Evolutionary conservation across 371 early-diverging fungal species (phyloP).

Genomic region (Zopfochytrium polystomum): DNA sequence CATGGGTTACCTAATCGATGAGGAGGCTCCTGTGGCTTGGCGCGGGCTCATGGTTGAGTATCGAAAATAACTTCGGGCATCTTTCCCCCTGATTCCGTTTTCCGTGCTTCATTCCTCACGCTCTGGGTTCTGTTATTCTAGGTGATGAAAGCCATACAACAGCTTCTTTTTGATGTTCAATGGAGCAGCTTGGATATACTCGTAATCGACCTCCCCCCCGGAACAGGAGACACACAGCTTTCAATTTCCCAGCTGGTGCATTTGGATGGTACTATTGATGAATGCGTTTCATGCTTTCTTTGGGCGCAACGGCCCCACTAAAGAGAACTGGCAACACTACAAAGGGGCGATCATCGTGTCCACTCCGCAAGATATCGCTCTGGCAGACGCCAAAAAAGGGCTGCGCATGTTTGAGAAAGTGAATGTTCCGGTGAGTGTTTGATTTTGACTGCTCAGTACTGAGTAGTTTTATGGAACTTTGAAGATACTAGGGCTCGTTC

Average conservation of each 20-base stretch:
- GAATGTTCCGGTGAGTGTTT: constrained; percentile 67
- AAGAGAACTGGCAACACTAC: neutral
- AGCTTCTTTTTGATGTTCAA: constrained; percentile 77
- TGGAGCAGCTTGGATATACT: constrained; percentile 78
- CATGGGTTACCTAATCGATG: constrained; percentile 82
- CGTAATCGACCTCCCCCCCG: constrained; percentile 91
- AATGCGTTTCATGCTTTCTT: neutral
- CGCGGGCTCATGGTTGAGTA: constrained; percentile 83
- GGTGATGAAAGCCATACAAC: constrained; percentile 90
- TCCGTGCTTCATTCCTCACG: neutral
- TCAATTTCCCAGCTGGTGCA: constrained; percentile 79
- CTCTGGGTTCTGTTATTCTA: constrained; percentile 2
- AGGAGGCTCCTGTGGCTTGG: constrained; percentile 83
- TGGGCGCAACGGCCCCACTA: neutral
- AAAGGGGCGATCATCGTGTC: constrained; percentile 81
- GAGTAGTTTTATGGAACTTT: constrained; percentile 44
- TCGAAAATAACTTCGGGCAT: constrained; percentile 1
- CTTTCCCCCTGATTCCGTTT: no score
- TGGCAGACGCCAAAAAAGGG: constrained; percentile 79
- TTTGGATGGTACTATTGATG: constrained; percentile 69
- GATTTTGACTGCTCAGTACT: constrained; percentile 41
- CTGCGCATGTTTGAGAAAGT: constrained; percentile 80
- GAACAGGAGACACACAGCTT: constrained; percentile 87
- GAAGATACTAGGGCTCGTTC: constrained; percentile 82
- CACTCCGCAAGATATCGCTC: constrained; percentile 87